Base-by-base conservation (phyloP, 2,329 filamentous ascomycete genomes). In the Leptosphaerulina australis region DNA sequence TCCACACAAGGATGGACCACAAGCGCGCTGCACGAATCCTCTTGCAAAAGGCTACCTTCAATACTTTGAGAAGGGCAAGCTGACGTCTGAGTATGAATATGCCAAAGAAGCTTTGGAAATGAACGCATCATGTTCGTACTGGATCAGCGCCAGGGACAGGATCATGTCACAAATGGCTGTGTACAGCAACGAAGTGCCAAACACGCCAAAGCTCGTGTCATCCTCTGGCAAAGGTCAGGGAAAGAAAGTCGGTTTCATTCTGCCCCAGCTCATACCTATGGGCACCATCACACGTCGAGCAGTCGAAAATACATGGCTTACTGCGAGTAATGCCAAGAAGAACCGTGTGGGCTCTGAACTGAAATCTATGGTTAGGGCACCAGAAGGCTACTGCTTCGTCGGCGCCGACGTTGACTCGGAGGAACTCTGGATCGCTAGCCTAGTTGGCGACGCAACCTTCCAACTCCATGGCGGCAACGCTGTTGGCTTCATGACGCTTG, bases 61-160 rank as follows among this genome's bases (percentile, higher is more conserved):
- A 41, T 97, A 95, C 70, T 97, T 99, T 64, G 94, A 99, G 64
- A 89, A 88, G 26, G 93, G 91, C 0, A 90, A 83, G 0, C 77
- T 99, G 3, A 90, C 90, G 0, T 97, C 93, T 0, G 88, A 96
- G 70, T 97, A 88, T 64, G 71, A 85, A 0, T 93, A 97, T 64
- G 94, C 94, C 0, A 97, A 95, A 67, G 91, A 96, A 70, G 94
- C 95, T 0, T 77, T 99, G 33, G 89, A 97, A 63, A 99, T 99
- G 94, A 99, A 99, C 63, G 91, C 94, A 0, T 96, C 91, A 0
- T 99, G 95, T 70, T 97, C 93, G 0, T 99, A 99, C 74, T 99
- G 95, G 94, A 97, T 99, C 63, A 96, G 91, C 65, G 92, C 94
- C 12, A 83, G 94, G 55, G 91, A 96, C 67, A 82, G 94, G 39